These are phyloP conservation scores for Psilocybe cyanescens DNA, from an alignment of 768 basidiomycete genomes.

Conservation along the genomic window DNA sequence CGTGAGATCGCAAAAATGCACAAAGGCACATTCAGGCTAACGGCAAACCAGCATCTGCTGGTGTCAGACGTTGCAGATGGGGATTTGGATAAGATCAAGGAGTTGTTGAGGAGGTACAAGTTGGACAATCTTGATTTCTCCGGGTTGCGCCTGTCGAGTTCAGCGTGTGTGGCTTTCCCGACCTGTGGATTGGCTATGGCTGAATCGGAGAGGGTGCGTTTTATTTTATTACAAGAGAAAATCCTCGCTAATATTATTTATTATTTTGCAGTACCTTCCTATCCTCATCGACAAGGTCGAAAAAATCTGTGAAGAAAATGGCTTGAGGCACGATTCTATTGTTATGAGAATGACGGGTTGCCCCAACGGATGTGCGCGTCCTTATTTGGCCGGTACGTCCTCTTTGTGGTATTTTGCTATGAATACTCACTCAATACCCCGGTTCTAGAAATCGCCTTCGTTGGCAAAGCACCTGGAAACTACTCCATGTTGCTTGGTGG, in stretches of 20 bases:
- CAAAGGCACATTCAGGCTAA: conserved; percentile 92
- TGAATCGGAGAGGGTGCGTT: conserved; percentile 56
- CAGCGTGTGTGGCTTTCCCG: conserved; percentile 97
- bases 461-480: conserved; percentile 92
- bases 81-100: conserved; percentile 79
- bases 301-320: conserved; percentile 91
- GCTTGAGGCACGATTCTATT: conserved; percentile 91
- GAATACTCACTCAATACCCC: conserved; percentile 1
- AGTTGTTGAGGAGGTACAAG: conserved; percentile 80
- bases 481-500: conserved; percentile 97
- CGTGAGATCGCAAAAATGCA: conserved; percentile 92
- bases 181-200: conserved; percentile 74
- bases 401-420: not conserved
- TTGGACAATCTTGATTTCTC: conserved; percentile 85
- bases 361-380: conserved; percentile 91
- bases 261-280: conserved; percentile 74
- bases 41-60: conserved; percentile 93
- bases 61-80: conserved; percentile 80
- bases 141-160: conserved; percentile 84
- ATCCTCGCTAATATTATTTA: not conserved
- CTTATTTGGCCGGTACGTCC: conserved; percentile 81
- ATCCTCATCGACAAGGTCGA: conserved; percentile 94
- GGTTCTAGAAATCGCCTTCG: conserved; percentile 84
- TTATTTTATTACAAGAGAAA: not conserved
- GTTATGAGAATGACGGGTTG: conserved; percentile 99